phyloP scores from a whole-genome alignment of 2,329 filamentous ascomycete species.

The Aspergillus japonicus region DNA sequence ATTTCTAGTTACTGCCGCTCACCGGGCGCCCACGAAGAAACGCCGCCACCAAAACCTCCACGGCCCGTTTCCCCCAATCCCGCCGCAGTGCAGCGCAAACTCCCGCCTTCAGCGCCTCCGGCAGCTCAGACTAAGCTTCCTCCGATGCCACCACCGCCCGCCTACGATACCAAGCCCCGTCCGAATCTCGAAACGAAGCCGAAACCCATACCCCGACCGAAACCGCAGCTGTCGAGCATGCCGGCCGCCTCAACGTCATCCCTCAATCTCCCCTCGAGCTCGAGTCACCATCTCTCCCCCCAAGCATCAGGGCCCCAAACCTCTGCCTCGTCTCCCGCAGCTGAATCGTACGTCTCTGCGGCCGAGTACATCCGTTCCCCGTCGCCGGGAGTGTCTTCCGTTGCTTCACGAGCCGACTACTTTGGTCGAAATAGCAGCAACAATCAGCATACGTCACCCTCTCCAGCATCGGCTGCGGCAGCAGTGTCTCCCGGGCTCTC shows the following conservation, averaged over 20 bases:
- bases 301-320: neutral
- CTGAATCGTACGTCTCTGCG: slow-evolving; percentile 26
- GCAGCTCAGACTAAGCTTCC: slow-evolving; percentile 18
- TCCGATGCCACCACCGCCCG: slow-evolving; percentile 9
- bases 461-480: slow-evolving; percentile 30
- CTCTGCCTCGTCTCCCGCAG: slow-evolving; percentile 6
- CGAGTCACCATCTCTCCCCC: slow-evolving; percentile 9
- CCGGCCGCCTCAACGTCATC: slow-evolving; percentile 13
- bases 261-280: slow-evolving; percentile 6
- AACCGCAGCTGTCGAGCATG: slow-evolving; percentile 25
- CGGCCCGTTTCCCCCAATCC: neutral
- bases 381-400: slow-evolving; percentile 31
- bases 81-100: slow-evolving; percentile 6
- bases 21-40: slow-evolving; percentile 6
- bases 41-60: neutral
- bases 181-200: slow-evolving; percentile 20
- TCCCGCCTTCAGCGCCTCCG: slow-evolving; percentile 13
- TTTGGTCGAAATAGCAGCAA: slow-evolving; percentile 37
- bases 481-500: neutral
- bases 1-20: neutral
- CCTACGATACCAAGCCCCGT: slow-evolving; percentile 10
- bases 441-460: neutral
- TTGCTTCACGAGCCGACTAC: slow-evolving; percentile 41
- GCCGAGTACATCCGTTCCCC: slow-evolving; percentile 29
- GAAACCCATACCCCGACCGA: slow-evolving; percentile 28